These are phyloP conservation scores for Tricholoma saponaceum DNA, from an alignment of 768 basidiomycete genomes.

Conservation along the genomic window DNA sequence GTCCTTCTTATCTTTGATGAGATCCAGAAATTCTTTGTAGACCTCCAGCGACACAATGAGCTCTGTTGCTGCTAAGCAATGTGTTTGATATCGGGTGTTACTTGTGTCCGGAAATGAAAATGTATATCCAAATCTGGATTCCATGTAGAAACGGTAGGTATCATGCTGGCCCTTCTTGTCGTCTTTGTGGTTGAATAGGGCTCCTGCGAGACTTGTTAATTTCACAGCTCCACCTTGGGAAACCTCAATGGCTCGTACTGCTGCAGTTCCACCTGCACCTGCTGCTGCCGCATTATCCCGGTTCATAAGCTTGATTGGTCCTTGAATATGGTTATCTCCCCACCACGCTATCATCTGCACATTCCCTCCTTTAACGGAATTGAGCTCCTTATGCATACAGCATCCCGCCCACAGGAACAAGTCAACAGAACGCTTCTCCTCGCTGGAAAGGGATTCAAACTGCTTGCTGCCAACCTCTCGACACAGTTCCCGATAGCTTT, in stretches of 20 bases:
- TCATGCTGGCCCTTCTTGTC: conserved; percentile 33
- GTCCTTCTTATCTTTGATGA: conserved; percentile 24
- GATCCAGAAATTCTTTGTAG: conserved; percentile 20
- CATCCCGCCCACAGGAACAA: conserved; percentile 20
- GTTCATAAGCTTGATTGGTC: conserved; percentile 18
- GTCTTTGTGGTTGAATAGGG: conserved; percentile 30
- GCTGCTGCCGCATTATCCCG: conserved; percentile 19
- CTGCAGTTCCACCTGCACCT: background rate
- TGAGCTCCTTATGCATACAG: conserved; percentile 21
- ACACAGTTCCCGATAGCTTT: background rate
- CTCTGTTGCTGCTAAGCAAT: conserved; percentile 20
- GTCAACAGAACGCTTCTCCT: background rate
- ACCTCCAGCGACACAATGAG: conserved; percentile 16
- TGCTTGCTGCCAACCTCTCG: background rate
- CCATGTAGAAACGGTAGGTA: conserved; percentile 17
- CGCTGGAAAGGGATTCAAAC: background rate
- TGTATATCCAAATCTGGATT: conserved; percentile 12
- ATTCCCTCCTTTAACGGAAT: conserved; percentile 21
- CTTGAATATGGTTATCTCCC: conserved; percentile 4
- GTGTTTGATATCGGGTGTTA: conserved; percentile 30
- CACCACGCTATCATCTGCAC: conserved; percentile 15
- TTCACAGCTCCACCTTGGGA: conserved; percentile 21
- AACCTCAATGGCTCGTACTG: conserved; percentile 11
- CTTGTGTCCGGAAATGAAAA: conserved; percentile 29
- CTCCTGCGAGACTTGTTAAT: conserved; percentile 20